Conservation (phyloP, 371 early-diverging fungal species). For the Funneliformis caledonium region DNA sequence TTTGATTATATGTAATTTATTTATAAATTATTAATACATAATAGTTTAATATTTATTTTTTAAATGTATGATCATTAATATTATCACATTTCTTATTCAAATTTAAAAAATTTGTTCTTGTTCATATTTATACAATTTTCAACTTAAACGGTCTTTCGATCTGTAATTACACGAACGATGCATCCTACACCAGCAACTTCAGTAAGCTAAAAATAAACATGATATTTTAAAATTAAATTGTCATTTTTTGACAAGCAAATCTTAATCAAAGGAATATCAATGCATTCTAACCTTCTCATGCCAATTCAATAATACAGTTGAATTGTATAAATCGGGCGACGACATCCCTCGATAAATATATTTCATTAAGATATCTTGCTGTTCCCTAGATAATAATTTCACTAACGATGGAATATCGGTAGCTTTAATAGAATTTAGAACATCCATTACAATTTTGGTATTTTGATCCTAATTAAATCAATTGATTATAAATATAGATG, state of each 20-base stretch:
- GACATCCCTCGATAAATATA: constrained; percentile 93
- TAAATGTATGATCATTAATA: too few species aligned
- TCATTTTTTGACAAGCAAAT: neutral
- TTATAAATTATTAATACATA: too few species aligned
- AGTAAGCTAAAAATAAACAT: constrained; percentile 58
- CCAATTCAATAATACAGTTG: constrained; percentile 83
- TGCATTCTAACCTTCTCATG: constrained; percentile 80
- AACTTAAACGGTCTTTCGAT: constrained; percentile 72
- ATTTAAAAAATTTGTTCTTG: too few species aligned
- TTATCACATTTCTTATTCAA: too few species aligned
- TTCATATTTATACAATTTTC: too few species aligned
- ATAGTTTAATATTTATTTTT: too few species aligned
- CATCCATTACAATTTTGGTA: constrained; percentile 80
- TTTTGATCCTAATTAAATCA: constrained; percentile 58
- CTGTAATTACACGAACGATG: constrained; percentile 90
- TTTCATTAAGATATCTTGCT: constrained; percentile 85
- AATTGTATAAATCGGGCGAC: constrained; percentile 79
- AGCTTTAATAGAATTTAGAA: constrained; percentile 70
- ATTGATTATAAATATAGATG: too few species aligned
- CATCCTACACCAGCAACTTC: constrained; percentile 86
- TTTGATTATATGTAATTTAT: too few species aligned
- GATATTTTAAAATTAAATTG: too few species aligned
- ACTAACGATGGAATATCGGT: constrained; percentile 71
- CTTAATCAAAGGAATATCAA: neutral
- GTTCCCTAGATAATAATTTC: constrained; percentile 60